A percentile compares a stretch with the other conserved stretches of the same genome.
phyloP scores from a whole-genome alignment of 2,329 filamentous ascomycete species.

The Phaeosphaeriaceae sp. region DNA sequence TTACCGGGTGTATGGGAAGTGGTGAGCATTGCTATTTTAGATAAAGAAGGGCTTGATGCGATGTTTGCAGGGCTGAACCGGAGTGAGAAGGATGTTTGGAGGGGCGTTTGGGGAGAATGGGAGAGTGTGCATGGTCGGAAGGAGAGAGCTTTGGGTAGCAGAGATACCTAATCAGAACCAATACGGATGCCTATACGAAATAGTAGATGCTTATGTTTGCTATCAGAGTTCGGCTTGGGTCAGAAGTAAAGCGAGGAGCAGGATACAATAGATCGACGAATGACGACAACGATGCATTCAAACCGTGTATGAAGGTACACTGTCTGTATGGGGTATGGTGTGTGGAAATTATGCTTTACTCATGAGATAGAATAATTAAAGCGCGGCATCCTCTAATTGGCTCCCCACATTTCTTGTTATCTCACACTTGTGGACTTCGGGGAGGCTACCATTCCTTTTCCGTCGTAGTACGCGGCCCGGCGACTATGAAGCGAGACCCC shows the following conservation, averaged over 20 bases:
- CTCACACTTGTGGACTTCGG: constrained; percentile 9
- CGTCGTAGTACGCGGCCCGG: constrained; percentile 2
- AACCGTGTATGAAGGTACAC: no score
- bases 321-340: no score
- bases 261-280: no score
- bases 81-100: constrained; percentile 46
- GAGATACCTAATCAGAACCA: no score
- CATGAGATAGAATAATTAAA: constrained; percentile 39
- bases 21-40: constrained; percentile 39
- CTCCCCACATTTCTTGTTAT: constrained; percentile 35
- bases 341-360: constrained; percentile 19
- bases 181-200: no score
- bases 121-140: constrained; percentile 33
- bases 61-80: constrained; percentile 47
- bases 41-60: constrained; percentile 38
- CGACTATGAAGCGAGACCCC: constrained; percentile 15
- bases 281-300: no score
- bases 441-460: constrained; percentile 11
- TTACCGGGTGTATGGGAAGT: constrained; percentile 61
- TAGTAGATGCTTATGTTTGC: no score
- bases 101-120: constrained; percentile 46
- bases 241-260: no score
- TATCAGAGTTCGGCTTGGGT: no score
- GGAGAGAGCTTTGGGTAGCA: constrained; percentile 8
- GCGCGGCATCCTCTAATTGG: constrained; percentile 21